A percentile compares a stretch with the other conserved stretches of the same genome.
Conservation (phyloP, 257 asterid genomes). For the Euphrasia confusa region DNA sequence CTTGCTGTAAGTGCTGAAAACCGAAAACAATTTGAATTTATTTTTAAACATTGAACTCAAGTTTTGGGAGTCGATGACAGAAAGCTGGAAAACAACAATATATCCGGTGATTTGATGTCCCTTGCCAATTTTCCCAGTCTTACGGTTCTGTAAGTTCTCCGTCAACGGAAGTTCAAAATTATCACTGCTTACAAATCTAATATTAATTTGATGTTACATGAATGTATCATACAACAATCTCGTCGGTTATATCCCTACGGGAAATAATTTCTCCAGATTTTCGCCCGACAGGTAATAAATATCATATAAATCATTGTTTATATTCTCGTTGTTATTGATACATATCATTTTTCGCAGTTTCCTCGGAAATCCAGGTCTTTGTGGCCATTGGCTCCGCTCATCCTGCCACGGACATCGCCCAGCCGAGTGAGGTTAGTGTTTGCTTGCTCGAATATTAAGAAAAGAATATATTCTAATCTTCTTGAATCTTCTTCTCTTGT, state of each 20-base stretch:
- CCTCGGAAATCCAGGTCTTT: conserved; percentile 77
- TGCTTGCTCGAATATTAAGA: neutral
- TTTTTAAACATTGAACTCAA: too few species aligned
- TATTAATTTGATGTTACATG: conserved; percentile 31
- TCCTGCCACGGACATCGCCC: conserved; percentile 55
- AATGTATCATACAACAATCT: conserved; percentile 85
- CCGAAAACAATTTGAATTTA: too few species aligned
- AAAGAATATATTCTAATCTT: conserved; percentile 1
- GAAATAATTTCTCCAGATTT: conserved; percentile 87
- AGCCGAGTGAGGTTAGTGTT: conserved; percentile 55
- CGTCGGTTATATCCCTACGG: conserved; percentile 72
- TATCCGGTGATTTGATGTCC: conserved; percentile 72
- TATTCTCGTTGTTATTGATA: neutral
- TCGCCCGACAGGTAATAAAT: conserved; percentile 69
- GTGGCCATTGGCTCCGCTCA: conserved; percentile 76
- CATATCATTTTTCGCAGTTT: conserved; percentile 35
- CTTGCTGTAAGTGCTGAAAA: conserved; percentile 55
- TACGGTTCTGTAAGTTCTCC: conserved; percentile 61
- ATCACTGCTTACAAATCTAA: conserved; percentile 38
- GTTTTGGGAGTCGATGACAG: conserved; percentile 30
- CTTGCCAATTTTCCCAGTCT: conserved; percentile 74
- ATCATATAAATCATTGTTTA: neutral
- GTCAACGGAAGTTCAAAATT: neutral
- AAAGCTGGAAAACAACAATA: conserved; percentile 68
- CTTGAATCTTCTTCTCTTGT: conserved; percentile 9